Conservation (phyloP, 1,284 basidiomycete species). For the Ganoderma resinaceum region DNA sequence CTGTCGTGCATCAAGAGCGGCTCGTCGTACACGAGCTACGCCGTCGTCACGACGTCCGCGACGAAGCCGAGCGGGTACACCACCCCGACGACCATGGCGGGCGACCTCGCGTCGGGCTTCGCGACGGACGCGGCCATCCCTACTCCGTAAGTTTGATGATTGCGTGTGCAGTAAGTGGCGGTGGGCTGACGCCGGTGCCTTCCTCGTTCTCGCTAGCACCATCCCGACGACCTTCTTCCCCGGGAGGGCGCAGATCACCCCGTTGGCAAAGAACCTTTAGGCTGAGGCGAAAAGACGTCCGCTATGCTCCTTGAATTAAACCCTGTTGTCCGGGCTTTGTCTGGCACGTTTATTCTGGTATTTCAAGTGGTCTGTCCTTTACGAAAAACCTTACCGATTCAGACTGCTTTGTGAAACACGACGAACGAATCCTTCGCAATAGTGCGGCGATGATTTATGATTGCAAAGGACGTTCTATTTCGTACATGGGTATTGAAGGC, state of each 20-base stretch:
- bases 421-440: background rate
- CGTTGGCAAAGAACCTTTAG: conserved; percentile 11
- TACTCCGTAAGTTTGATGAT: conserved; percentile 38
- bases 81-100: conserved; percentile 39
- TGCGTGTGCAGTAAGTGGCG: background rate
- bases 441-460: background rate
- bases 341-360: background rate
- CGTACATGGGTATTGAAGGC: background rate
- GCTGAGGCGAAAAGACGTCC: background rate
- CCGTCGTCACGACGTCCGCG: conserved; percentile 34
- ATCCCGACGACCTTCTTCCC: conserved; percentile 13
- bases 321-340: background rate
- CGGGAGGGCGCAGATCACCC: conserved; percentile 6
- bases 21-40: conserved; percentile 35
- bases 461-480: background rate
- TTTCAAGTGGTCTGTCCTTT: background rate
- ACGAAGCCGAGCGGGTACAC: conserved; percentile 40
- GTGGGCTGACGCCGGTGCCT: background rate
- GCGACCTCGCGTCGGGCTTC: conserved; percentile 40
- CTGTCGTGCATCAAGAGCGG: conserved; percentile 39
- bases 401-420: background rate
- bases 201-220: background rate
- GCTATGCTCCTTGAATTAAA: background rate
- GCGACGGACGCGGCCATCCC: conserved; percentile 42
- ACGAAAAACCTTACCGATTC: background rate